Evolutionary conservation across 169 alveolate genomes (phyloP).

Genomic region (Theileria orientalis): DNA sequence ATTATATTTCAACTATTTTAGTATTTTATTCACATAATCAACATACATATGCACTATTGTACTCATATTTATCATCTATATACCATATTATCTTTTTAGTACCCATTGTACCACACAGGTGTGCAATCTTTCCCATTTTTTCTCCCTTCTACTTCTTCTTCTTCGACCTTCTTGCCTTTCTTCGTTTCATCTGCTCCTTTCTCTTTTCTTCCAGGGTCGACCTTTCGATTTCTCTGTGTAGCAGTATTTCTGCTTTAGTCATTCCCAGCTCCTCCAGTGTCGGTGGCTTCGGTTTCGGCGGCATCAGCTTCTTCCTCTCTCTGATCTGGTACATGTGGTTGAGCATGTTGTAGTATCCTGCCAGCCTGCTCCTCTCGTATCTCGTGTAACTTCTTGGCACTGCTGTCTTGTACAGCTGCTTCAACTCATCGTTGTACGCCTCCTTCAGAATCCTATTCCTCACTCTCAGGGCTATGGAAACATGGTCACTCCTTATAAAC

Average conservation of each 20-base stretch:
- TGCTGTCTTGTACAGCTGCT: slow-evolving; percentile 37
- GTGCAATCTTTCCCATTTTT: too few relatives aligned
- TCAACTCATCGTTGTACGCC: slow-evolving; percentile 56
- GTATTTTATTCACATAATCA: too few relatives aligned
- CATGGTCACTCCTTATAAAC: not conserved
- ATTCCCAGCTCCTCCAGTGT: slow-evolving; percentile 20
- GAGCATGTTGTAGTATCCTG: slow-evolving; percentile 55
- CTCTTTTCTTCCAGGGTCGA: not conserved
- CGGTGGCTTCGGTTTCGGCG: slow-evolving; percentile 9
- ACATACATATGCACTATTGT: too few relatives aligned
- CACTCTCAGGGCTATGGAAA: slow-evolving; percentile 44
- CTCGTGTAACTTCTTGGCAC: slow-evolving; percentile 39
- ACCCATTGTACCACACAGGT: too few relatives aligned
- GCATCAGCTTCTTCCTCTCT: slow-evolving; percentile 19
- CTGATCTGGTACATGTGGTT: slow-evolving; percentile 47
- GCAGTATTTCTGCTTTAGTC: slow-evolving; percentile 19
- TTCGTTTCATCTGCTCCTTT: slow-evolving; percentile 40
- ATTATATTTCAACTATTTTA: too few relatives aligned
- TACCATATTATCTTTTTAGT: too few relatives aligned
- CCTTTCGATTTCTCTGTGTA: not conserved
- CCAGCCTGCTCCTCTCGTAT: slow-evolving; percentile 56
- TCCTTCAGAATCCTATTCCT: slow-evolving; percentile 44
- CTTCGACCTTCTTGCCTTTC: slow-evolving; percentile 21
- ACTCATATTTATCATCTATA: too few relatives aligned
- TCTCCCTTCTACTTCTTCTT: not conserved